Percentiles rank a stretch among this genome's conserved stretches.
Conservation (phyloP, 1,284 basidiomycete genomes). For the Papiliotrema fonsecae region DNA sequence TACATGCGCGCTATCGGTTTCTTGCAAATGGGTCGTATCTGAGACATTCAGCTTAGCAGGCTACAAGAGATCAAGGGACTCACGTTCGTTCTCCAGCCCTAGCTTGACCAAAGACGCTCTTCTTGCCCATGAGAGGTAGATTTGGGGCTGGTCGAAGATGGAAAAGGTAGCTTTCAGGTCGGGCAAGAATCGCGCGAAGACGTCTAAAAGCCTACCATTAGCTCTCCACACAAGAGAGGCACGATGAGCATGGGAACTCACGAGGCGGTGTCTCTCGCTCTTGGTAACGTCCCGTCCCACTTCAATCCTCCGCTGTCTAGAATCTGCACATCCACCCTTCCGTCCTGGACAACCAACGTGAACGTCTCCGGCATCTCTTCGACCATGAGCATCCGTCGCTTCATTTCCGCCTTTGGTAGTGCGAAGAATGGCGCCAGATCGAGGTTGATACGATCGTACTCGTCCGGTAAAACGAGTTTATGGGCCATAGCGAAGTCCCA, state of each 20-base stretch:
- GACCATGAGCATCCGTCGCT: conserved; percentile 58
- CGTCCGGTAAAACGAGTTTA: conserved; percentile 74
- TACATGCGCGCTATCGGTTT: conserved; percentile 35
- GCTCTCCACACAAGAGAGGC: background rate
- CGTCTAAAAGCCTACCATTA: conserved; percentile 30
- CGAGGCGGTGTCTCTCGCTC: conserved; percentile 33
- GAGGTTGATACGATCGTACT: conserved; percentile 73
- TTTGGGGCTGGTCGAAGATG: conserved; percentile 51
- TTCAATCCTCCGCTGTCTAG: conserved; percentile 33
- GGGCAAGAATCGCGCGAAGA: conserved; percentile 43
- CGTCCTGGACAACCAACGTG: conserved; percentile 33
- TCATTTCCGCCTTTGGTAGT: conserved; percentile 64
- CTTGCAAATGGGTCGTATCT: conserved; percentile 39
- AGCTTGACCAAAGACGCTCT: conserved; percentile 46
- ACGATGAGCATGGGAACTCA: too few relatives aligned
- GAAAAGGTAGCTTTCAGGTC: conserved; percentile 49
- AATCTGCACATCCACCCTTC: conserved; percentile 35
- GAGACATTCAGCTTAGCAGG: background rate
- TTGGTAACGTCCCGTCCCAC: conserved; percentile 39
- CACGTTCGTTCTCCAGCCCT: conserved; percentile 46
- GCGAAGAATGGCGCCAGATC: conserved; percentile 79
- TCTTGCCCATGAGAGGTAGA: conserved; percentile 49
- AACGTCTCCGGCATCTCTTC: conserved; percentile 42
- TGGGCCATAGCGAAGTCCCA: conserved; percentile 70
- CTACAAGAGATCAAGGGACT: conserved; percentile 10